Conservation (phyloP, 83 land plant species). For the Diphasiastrum complanatum region DNA sequence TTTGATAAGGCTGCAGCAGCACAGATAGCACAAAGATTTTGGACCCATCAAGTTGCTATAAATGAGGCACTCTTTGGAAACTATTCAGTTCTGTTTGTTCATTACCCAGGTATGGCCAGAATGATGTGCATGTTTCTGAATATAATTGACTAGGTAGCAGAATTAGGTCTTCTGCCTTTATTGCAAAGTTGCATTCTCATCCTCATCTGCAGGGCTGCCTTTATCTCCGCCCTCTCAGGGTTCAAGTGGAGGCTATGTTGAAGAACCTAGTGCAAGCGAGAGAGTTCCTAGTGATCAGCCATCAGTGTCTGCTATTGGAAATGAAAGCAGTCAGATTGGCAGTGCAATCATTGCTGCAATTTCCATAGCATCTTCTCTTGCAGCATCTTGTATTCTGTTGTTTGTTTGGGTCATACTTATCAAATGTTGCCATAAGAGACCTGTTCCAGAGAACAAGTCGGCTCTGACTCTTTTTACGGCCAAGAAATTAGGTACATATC, state of each 20-base stretch:
- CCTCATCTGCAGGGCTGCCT: conserved; percentile 48
- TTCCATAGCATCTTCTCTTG: conserved; percentile 34
- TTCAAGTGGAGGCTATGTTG: conserved; percentile 14
- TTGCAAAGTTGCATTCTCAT: too few species aligned
- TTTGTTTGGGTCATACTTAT: conserved; percentile 25
- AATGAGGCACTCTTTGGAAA: conserved; percentile 58
- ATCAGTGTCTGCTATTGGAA: conserved; percentile 41
- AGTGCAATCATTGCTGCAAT: conserved; percentile 39
- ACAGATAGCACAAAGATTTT: conserved; percentile 46
- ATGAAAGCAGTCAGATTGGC: conserved; percentile 35
- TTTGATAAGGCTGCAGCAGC: conserved; percentile 61
- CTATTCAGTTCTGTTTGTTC: conserved; percentile 48
- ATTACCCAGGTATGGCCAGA: conserved; percentile 82
- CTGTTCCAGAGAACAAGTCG: neutral
- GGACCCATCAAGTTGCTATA: conserved; percentile 49
- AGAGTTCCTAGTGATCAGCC: conserved; percentile 34
- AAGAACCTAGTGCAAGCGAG: neutral
- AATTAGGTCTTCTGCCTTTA: too few species aligned
- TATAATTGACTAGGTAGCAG: too few species aligned
- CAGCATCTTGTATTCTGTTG: conserved; percentile 36
- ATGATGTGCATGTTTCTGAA: too few species aligned
- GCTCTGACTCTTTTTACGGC: neutral
- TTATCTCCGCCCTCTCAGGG: conserved; percentile 31
- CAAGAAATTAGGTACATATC: neutral
- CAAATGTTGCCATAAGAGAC: conserved; percentile 24